These are phyloP conservation scores for Discostella pseudostelligera DNA, from an alignment of 108 stramenopile genomes.

Conservation along the genomic window DNA sequence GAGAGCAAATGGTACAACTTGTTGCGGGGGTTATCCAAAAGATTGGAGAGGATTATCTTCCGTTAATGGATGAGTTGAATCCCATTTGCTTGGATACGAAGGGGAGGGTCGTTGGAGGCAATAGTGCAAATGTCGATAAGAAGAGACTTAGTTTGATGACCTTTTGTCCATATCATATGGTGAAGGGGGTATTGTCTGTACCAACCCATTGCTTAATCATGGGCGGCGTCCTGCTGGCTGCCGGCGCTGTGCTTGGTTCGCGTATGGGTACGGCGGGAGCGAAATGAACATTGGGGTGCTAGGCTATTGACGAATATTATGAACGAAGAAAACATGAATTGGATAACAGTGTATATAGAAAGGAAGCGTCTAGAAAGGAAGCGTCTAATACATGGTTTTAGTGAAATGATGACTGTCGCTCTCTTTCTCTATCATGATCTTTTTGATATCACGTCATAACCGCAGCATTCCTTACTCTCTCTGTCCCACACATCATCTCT, in stretches of 20 bases:
- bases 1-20: slow-evolving; percentile 66
- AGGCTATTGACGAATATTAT: not conserved
- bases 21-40: slow-evolving; percentile 68
- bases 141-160: slow-evolving; percentile 5
- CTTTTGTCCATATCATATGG: slow-evolving; percentile 31
- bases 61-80: slow-evolving; percentile 4
- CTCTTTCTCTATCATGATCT: too few relatives aligned
- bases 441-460: too few relatives aligned
- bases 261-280: slow-evolving; percentile 3
- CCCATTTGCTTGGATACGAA: slow-evolving; percentile 32
- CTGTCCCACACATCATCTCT: too few relatives aligned
- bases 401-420: too few relatives aligned
- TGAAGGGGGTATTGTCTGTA: slow-evolving; percentile 11
- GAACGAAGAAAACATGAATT: too few relatives aligned
- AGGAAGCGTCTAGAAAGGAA: too few relatives aligned
- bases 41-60: slow-evolving; percentile 24
- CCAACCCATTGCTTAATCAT: slow-evolving; percentile 33
- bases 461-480: not conserved
- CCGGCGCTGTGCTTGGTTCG: slow-evolving; percentile 23
- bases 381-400: too few relatives aligned
- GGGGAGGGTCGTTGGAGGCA: slow-evolving; percentile 22
- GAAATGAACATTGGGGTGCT: not conserved
- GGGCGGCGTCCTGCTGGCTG: slow-evolving; percentile 22
- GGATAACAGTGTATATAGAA: too few relatives aligned
- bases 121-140: slow-evolving; percentile 1